Evolutionary conservation across 352 stramenopile species (phyloP), one percentile per base, ranked within the genome.

Genomic region (Phytophthora pistaciae): DNA sequence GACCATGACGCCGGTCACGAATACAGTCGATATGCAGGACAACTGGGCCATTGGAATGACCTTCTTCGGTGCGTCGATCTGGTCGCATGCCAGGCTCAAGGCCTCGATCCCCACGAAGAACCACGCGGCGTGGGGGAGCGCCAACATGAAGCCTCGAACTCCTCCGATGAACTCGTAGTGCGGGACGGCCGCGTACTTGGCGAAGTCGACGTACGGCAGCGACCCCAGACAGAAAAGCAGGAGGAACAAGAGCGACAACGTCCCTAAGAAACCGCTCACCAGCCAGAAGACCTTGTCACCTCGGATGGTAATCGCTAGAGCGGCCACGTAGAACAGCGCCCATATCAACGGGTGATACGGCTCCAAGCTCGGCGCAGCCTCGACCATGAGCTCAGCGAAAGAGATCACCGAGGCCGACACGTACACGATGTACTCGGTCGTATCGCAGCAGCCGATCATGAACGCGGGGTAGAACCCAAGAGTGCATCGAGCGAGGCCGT

Each of bases 91-190:
- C 5, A 79, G 38, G 5, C 50, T 65, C 9, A 82, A 42, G 0
- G 70, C 52, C 46, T 88, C 79, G n/a, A 83, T 70, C 0, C 75
- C 76, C 13, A 85, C 75, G 44, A 82, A 86, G n/a, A 80, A 79
- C 75, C 79, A 80, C 3, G 67, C 65, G 6, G 64, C 72, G 21
- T 75, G 46, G 20, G 77, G 73, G 5, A 83, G 53, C 2, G 29
- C 38, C 23, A 69, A 55, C 57, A 76, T 69, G 56, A 83, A 80
- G 7, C 57, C 74, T n/a, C 48, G 21, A 66, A 71, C 3, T 49
- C 36, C 1, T 29, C 25, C 25, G 25, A 29, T 29, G 25, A 58
- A 10, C 1, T 65, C 20, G 3, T 29, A 29, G 25, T 29, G 25
- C 25, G 62, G 27, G 11, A 48, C 18, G 3, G 31, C 42, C 11